Percentiles rank a stretch among this genome's conserved stretches.
Conservation (phyloP, 495 filamentous ascomycete genomes). For the Ramalina peruviana region DNA sequence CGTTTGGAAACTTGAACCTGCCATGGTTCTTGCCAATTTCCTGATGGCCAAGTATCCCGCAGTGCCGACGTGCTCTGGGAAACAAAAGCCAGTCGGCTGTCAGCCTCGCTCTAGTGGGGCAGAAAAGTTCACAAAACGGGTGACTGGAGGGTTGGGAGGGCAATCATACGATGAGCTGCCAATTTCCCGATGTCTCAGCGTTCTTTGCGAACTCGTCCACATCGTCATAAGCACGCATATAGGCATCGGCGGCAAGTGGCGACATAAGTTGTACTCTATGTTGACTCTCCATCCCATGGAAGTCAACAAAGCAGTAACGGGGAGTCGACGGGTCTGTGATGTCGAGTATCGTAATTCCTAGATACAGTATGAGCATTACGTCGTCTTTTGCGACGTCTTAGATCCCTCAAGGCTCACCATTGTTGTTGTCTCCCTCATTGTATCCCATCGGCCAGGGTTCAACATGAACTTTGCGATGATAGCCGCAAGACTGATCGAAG, state of each 20-base stretch:
- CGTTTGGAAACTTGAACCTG: background rate
- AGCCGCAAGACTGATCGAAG: constrained; percentile 1
- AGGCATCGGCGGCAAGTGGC: constrained; percentile 2
- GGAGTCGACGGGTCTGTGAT: background rate
- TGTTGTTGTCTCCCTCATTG: constrained; percentile 5
- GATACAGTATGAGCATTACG: background rate
- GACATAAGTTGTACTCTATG: constrained; percentile 5
- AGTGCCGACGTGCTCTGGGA: background rate
- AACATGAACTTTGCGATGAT: background rate
- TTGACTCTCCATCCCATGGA: constrained; percentile 1
- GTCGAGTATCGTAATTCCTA: constrained; percentile 11
- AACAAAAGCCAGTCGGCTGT: background rate
- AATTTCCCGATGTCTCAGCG: background rate
- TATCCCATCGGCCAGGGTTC: constrained; percentile 3
- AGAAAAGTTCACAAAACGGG: no score
- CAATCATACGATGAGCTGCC: background rate
- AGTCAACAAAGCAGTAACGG: constrained; percentile 10
- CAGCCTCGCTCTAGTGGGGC: background rate
- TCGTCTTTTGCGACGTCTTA: no score
- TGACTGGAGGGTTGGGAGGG: background rate
- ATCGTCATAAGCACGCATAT: constrained; percentile 6
- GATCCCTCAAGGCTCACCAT: background rate
- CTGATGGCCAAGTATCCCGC: constrained; percentile 5
- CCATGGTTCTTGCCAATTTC: no score
- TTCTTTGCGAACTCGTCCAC: background rate